Percentiles rank a stretch among this genome's conserved stretches.
Evolutionary conservation across 2,329 filamentous ascomycete species (phyloP).

Genomic region (Aspergillus pseudonomiae): DNA sequence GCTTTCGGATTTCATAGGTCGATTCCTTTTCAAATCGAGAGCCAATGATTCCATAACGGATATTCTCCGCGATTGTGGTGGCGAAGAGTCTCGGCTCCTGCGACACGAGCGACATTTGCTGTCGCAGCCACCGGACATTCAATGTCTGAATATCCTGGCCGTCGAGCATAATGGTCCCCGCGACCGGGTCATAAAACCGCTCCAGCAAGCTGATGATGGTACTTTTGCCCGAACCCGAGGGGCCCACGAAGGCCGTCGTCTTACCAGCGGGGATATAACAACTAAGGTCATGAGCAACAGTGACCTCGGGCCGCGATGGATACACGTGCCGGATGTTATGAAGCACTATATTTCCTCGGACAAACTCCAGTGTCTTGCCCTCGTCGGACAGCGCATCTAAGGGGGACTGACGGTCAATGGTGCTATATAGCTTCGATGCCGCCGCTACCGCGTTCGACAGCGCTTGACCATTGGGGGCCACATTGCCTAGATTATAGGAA

Average conservation of each 20-base stretch:
- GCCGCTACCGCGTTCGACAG: slow-evolving; percentile 49
- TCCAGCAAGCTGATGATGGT: slow-evolving; percentile 56
- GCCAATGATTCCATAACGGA: slow-evolving; percentile 61
- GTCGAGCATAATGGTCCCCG: slow-evolving; percentile 62
- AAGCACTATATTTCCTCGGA: slow-evolving; percentile 41
- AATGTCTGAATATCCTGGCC: slow-evolving; percentile 73
- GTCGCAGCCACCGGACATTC: slow-evolving; percentile 62
- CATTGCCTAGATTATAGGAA: slow-evolving; percentile 40
- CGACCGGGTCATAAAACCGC: slow-evolving; percentile 60
- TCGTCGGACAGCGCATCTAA: slow-evolving; percentile 40
- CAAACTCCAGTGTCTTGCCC: slow-evolving; percentile 27
- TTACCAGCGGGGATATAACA: slow-evolving; percentile 51
- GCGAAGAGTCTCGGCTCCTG: slow-evolving; percentile 85
- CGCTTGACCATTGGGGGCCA: slow-evolving; percentile 46
- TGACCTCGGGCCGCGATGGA: slow-evolving; percentile 48
- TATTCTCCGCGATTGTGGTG: slow-evolving; percentile 81
- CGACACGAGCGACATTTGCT: slow-evolving; percentile 76
- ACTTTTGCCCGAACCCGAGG: slow-evolving; percentile 49
- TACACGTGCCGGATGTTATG: slow-evolving; percentile 51
- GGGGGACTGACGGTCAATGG: slow-evolving; percentile 44
- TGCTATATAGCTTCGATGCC: slow-evolving; percentile 39
- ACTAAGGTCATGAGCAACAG: slow-evolving; percentile 48
- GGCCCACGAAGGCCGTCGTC: slow-evolving; percentile 61
- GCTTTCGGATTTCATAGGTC: slow-evolving; percentile 52
- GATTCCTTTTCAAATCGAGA: slow-evolving; percentile 66